Conservation (phyloP, 2,329 filamentous ascomycete species). For the Fusarium algeriense region DNA sequence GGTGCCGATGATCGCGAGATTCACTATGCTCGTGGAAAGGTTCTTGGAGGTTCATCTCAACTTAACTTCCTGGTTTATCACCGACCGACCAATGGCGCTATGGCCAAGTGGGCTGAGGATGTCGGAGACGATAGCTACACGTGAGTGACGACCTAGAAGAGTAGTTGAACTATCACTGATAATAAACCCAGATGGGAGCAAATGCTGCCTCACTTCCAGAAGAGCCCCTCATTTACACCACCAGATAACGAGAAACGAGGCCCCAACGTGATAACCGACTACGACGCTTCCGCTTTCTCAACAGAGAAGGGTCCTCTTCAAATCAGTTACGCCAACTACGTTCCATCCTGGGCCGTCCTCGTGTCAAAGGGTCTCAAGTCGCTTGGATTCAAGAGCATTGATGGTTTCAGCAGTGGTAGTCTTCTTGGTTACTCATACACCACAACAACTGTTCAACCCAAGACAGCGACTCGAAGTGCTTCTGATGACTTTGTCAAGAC, state of each 20-base stretch:
- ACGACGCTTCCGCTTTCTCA: conserved; percentile 46
- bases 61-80: conserved; percentile 54
- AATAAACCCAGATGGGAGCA: conserved; percentile 27
- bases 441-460: conserved; percentile 33
- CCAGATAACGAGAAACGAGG: conserved; percentile 36
- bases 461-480: conserved; percentile 43
- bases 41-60: conserved; percentile 54
- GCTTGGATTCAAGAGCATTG: conserved; percentile 44
- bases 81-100: conserved; percentile 50
- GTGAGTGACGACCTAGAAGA: neutral
- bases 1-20: conserved; percentile 45
- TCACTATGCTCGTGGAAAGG: conserved; percentile 55
- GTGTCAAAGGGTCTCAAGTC: conserved; percentile 44
- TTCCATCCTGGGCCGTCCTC: conserved; percentile 36
- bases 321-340: conserved; percentile 46
- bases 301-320: conserved; percentile 42
- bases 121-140: conserved; percentile 49
- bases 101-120: conserved; percentile 45
- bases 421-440: conserved; percentile 46
- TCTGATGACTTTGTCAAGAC: conserved; percentile 46
- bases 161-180: accelerated
- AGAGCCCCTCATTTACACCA: conserved; percentile 45
- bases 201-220: conserved; percentile 47
- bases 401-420: conserved; percentile 39
- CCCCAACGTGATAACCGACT: conserved; percentile 43